Evolutionary conservation across 2,329 filamentous ascomycete genomes (phyloP), one percentile per base, ranked within the genome.

Genomic region (Septoria petroselini): DNA sequence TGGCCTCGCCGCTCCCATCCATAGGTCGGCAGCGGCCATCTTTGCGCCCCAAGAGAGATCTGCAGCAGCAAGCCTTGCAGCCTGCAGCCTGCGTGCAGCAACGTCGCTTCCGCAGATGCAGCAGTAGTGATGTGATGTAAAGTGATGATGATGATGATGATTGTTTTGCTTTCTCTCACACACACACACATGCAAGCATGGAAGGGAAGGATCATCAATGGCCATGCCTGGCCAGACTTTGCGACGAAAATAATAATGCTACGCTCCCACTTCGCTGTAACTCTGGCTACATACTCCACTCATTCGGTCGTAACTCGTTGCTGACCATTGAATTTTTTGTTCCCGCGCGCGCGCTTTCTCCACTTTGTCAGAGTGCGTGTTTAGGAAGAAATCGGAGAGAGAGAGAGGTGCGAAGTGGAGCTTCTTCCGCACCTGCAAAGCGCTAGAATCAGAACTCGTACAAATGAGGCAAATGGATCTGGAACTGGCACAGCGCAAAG

Each of bases 331-430:
- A n/a, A n/a, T n/a, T n/a, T n/a, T n/a, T n/a, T n/a, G n/a, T n/a
- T n/a, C n/a, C n/a, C n/a, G 19, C 21, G 18, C 17, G 18, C n/a
- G 23, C 41, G n/a, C 29, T 4, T 37, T 45, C 42, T 35, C 42
- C 31, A 45, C 42, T 23, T 45, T 17, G 14, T 25, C 12, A 25
- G 14, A 19, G 21, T 8, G 9, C n/a, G 14, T 27, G 11, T 17
- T 21, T 29, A 45, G 42, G 42, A 45, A 45, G 42, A 45, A 45
- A 27, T 45, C 42, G 42, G 42, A 44, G 41, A 17, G 18, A 18
- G 15, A 35, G 34, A n/a, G n/a, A n/a, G n/a, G n/a, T n/a, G n/a
- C n/a, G n/a, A n/a, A n/a, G 42, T 38, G 31, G 42, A 37, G 42
- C 25, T 19, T n/a, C n/a, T n/a, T n/a, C n/a, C 38, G 15, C 38